These are phyloP conservation scores for Boechera stricta DNA, from an alignment of 345 rosid genomes.

Conservation along the genomic window DNA sequence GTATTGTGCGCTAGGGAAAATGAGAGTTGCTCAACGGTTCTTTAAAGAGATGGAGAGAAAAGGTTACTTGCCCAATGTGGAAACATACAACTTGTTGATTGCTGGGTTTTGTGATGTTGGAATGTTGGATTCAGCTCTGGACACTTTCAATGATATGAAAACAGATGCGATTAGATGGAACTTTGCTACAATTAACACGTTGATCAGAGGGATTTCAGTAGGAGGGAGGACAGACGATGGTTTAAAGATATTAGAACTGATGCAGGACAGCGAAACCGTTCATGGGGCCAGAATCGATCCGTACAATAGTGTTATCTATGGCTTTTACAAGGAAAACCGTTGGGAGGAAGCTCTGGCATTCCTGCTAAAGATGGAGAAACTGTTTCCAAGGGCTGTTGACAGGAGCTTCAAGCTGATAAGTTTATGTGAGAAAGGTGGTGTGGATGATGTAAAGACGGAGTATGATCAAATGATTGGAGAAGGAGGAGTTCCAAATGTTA, in stretches of 20 bases:
- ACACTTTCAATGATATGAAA: conserved; percentile 79
- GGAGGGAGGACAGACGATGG: conserved; percentile 63
- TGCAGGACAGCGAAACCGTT: conserved; percentile 64
- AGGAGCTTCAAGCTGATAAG: conserved; percentile 63
- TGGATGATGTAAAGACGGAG: conserved; percentile 56
- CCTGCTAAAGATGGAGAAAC: conserved; percentile 60
- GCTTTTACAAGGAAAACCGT: conserved; percentile 62
- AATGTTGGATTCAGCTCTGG: conserved; percentile 69
- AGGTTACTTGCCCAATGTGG: conserved; percentile 78
- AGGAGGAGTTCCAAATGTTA: conserved; percentile 57
- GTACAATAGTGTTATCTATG: conserved; percentile 70
- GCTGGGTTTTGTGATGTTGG: conserved; percentile 61
- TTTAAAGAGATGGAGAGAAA: conserved; percentile 79
- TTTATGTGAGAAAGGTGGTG: conserved; percentile 56
- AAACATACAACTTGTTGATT: conserved; percentile 70
- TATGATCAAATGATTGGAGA: conserved; percentile 60
- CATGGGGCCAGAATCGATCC: conserved; percentile 53
- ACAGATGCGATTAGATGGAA: conserved; percentile 72
- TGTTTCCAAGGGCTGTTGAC: conserved; percentile 72
- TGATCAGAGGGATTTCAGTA: conserved; percentile 63
- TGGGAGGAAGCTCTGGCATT: conserved; percentile 69
- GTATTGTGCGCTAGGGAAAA: conserved; percentile 66
- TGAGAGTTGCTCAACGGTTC: conserved; percentile 59
- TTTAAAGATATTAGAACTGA: conserved; percentile 69
- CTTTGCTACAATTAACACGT: conserved; percentile 58